A percentile compares a stretch with the other conserved stretches of the same genome.
Evolutionary conservation across 495 filamentous ascomycete genomes (phyloP).

Genomic region (Trypethelium eluteriae): DNA sequence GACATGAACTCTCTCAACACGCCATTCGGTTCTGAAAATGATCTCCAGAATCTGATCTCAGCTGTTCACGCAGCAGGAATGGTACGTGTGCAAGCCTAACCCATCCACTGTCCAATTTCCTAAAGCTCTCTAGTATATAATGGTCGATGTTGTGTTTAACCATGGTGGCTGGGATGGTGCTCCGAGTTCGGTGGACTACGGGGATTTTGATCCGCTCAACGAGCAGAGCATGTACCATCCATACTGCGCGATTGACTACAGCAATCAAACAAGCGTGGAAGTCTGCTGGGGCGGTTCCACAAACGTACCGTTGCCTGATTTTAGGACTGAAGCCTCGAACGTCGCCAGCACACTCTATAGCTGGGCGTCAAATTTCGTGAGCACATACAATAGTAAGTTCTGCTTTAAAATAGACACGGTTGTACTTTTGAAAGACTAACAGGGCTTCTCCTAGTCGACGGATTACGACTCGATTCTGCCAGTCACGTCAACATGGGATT

Average conservation of each 20-base stretch:
- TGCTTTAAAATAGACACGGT: not conserved
- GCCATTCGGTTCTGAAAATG: not conserved
- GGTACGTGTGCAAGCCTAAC: constrained; percentile 24
- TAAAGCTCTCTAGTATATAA: constrained; percentile 9
- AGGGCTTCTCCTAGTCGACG: constrained; percentile 48
- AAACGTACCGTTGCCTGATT: constrained; percentile 55
- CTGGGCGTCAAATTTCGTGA: constrained; percentile 58
- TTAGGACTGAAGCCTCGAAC: constrained; percentile 51
- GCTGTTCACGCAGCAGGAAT: constrained; percentile 43
- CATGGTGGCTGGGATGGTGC: constrained; percentile 57
- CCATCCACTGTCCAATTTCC: no score
- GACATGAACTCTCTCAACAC: constrained; percentile 10
- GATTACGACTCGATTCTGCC: constrained; percentile 65
- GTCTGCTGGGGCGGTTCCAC: constrained; percentile 60
- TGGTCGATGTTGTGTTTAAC: constrained; percentile 45
- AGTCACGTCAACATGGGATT: constrained; percentile 66
- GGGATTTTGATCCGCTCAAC: constrained; percentile 57
- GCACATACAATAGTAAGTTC: constrained; percentile 50
- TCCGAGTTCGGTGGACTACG: constrained; percentile 50
- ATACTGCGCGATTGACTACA: constrained; percentile 59
- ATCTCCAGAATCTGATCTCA: not conserved
- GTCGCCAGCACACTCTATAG: constrained; percentile 53
- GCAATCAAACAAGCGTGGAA: constrained; percentile 35
- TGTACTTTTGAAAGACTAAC: constrained; percentile 9
- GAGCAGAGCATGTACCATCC: constrained; percentile 55